A percentile compares a stretch with the other conserved stretches of the same genome.
phyloP scores from a whole-genome alignment of 371 early-diverging fungal species.

The Umbelopsis sp. region DNA sequence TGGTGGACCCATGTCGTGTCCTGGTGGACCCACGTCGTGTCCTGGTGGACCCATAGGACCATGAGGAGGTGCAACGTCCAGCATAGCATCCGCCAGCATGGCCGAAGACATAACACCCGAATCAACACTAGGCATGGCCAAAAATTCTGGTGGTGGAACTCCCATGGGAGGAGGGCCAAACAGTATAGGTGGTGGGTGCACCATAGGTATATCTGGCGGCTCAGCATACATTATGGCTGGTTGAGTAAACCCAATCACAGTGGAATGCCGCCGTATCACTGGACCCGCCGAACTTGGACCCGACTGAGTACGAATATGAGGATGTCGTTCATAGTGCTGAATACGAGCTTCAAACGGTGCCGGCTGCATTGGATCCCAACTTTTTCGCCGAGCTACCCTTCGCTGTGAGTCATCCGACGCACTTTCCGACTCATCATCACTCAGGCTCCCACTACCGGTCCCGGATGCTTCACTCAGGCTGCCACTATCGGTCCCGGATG shows the following conservation, averaged over 20 bases:
- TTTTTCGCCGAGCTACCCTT: not conserved
- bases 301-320: conserved; percentile 9
- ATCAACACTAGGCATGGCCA: not conserved
- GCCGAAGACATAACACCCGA: conserved; percentile 1
- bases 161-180: conserved; percentile 5
- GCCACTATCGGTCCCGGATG: not conserved
- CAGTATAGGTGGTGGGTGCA: not conserved
- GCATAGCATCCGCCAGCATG: conserved; percentile 3
- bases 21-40: not conserved
- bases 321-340: conserved; percentile 14
- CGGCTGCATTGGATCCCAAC: conserved; percentile 14
- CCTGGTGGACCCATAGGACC: not conserved
- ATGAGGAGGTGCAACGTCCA: not conserved
- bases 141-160: conserved; percentile 1
- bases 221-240: not conserved
- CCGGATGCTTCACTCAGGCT: not conserved
- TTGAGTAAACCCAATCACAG: not conserved
- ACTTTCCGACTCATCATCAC: not conserved
- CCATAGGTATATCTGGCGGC: not conserved
- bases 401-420: not conserved
- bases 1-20: not conserved
- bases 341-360: conserved; percentile 12
- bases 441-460: not conserved
- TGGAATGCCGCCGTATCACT: not conserved
- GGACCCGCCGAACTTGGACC: conserved; percentile 7